Percentiles rank a stretch among this genome's conserved stretches.
phyloP scores from a whole-genome alignment of 371 early-diverging fungal species.

The Paraphysoderma sedebokerense region DNA sequence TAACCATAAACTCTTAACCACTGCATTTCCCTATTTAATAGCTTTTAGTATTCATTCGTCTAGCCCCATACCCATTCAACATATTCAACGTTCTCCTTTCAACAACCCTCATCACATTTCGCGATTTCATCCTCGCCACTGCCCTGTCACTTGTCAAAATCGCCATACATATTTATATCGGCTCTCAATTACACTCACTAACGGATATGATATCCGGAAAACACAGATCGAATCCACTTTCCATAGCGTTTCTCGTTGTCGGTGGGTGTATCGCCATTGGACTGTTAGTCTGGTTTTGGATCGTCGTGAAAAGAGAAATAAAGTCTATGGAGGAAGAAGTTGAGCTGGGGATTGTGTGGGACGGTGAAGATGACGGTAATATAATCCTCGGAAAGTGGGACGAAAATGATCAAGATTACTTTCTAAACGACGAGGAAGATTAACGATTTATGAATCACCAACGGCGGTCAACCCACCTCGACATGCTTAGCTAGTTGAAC shows the following conservation, averaged over 20 bases:
- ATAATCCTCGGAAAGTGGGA: too few relatives aligned
- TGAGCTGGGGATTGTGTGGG: too few relatives aligned
- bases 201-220: not conserved
- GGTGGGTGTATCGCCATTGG: not conserved
- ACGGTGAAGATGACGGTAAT: too few relatives aligned
- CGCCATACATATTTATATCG: not conserved
- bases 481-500: too few relatives aligned
- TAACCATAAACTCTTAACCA: not conserved
- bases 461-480: too few relatives aligned
- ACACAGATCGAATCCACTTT: not conserved
- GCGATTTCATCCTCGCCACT: conserved; percentile 1
- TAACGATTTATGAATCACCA: too few relatives aligned
- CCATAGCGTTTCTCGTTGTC: not conserved
- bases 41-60: conserved; percentile 1
- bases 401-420: too few relatives aligned
- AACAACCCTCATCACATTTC: not conserved
- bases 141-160: not conserved
- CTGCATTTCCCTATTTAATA: not conserved
- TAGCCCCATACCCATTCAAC: conserved; percentile 4
- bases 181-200: not conserved
- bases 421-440: too few relatives aligned
- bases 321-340: too few relatives aligned
- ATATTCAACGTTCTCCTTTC: conserved; percentile 1
- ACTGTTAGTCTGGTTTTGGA: conserved; percentile 1
- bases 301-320: not conserved